These are phyloP conservation scores for Ophiostoma quercus DNA, from an alignment of 2,329 filamentous ascomycete species.

Conservation along the genomic window DNA sequence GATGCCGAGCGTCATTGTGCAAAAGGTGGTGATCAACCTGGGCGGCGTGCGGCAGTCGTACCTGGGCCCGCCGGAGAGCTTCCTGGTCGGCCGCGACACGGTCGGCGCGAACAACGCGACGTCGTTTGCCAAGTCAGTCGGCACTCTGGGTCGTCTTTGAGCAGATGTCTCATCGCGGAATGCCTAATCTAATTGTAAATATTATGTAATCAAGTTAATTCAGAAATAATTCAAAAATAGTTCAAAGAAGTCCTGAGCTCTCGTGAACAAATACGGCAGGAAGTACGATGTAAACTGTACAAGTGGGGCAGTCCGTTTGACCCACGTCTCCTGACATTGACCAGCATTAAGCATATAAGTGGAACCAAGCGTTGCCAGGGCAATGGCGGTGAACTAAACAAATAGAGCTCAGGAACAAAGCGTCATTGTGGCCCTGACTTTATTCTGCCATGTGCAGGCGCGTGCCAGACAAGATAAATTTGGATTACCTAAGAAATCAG, in stretches of 20 bases:
- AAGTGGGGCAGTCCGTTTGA: neutral
- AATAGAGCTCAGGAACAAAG: neutral
- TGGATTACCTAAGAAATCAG: neutral
- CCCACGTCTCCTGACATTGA: neutral
- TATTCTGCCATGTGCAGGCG: slow-evolving; percentile 1
- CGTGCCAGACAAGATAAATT: neutral
- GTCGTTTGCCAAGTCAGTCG: slow-evolving; percentile 35
- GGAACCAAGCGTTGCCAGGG: neutral
- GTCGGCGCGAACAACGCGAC: slow-evolving; percentile 37
- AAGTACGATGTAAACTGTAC: too few relatives aligned
- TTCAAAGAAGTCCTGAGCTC: neutral
- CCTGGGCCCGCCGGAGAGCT: slow-evolving; percentile 54
- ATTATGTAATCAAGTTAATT: neutral
- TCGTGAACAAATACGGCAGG: neutral
- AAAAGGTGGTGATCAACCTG: slow-evolving; percentile 53
- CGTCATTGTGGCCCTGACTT: neutral
- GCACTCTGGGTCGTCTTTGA: slow-evolving; percentile 23
- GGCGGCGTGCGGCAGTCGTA: slow-evolving; percentile 52
- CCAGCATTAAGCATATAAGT: neutral
- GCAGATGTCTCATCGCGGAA: neutral
- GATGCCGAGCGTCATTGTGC: slow-evolving; percentile 48
- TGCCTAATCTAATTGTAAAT: neutral
- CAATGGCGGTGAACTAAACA: slow-evolving; percentile 10
- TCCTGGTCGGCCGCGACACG: slow-evolving; percentile 40
- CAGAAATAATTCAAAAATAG: neutral